Evolutionary conservation across 305 asterid genomes (phyloP), one percentile per base, ranked within the genome.

Genomic region (Fraxinus greggii): DNA sequence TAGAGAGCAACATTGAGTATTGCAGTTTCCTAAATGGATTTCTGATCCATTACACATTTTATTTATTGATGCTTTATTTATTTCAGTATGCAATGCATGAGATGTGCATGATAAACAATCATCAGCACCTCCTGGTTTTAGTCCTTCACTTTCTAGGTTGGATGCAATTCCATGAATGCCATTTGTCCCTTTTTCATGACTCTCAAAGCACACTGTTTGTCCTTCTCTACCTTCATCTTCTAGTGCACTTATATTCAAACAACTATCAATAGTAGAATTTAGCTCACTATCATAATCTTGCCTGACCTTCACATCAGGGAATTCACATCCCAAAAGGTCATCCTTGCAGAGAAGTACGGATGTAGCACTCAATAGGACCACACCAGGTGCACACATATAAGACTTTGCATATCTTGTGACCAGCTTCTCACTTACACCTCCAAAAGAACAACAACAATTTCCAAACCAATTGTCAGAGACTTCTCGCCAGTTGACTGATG

Each of bases 401-500:
- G 97, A 92, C 84, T 91, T 89, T 4, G 91, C 95, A 80, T 89
- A 96, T 54, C 82, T 84, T 2, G 87, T 84, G 61, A 94, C 98
- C 86, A 96, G 87, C 92, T 90, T 91, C 87, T 93, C 99, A 84
- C 94, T 90, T 31, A 87, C 86, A 75, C 97, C 98, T 79, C 97
- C 99, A 83, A 96, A 96, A 35, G 98, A 89, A 88, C 97, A 96
- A 88, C 99, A 96, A 79, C 99, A 96, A 83, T 90, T 85, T 81
- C 99, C 99, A 88, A 96, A 96, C 99, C 99, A 96, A 86, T 93
- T 96, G 84, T 94, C 99, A 74, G 99, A 98, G 17, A 80, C 89
- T 59, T 96, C 99, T 85, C 90, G 90, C 98, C 99, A 96, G 85
- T 94, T 89, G 76, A 89, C 91, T n/a, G 98, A 96, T 80, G 97